Evolutionary conservation across 192 early-diverging fungal species (phyloP), one percentile per base, ranked within the genome.

Genomic region (Oehlia diaphana): DNA sequence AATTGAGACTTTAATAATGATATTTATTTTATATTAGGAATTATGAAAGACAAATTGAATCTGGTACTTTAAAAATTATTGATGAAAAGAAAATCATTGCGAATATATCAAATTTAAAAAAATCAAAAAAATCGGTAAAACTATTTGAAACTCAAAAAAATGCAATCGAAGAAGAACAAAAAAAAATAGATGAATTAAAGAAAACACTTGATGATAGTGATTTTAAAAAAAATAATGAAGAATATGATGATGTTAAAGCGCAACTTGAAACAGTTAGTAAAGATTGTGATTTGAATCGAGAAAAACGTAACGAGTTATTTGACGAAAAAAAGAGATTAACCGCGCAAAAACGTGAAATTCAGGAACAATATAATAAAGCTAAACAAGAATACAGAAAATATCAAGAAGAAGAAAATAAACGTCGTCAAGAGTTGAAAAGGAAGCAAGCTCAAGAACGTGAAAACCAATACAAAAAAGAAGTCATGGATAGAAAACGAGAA

Each of bases 41-140:
- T 71, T 82, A 92, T 80, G 95, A 97, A 83, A 88, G 85, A 78
- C 88, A 93, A 83, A 90, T 96, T 75, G 92, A 94, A 64, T 88
- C 91, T 49, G 95, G 95, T 78, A 86, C 78, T 35, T 82, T 94
- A 61, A 90, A 92, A 79, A 84, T 98, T 77, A 88, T 93, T 66
- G 96, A 97, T 71, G 97, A 98, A 86, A 96, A 95, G 84, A 90
- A 90, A 85, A 90, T 93, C 63, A 89, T 96, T n/a, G 82, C 92
- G 67, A 95, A 96, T 82, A 93, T 95, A 72, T 93, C 90, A 53
- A 80, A 81, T n/a, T 85, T 95, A 81, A 95, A 96, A 83, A 91
- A 89, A 84, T 85, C 86, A 50, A 91, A 91, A 75, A 94, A 95
- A 77, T 79, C 86, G 14, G 90, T 96, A 69, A 89, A 93, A 74